Conservation (phyloP, 2,329 filamentous ascomycete genomes). For the Penicillium decumbens region DNA sequence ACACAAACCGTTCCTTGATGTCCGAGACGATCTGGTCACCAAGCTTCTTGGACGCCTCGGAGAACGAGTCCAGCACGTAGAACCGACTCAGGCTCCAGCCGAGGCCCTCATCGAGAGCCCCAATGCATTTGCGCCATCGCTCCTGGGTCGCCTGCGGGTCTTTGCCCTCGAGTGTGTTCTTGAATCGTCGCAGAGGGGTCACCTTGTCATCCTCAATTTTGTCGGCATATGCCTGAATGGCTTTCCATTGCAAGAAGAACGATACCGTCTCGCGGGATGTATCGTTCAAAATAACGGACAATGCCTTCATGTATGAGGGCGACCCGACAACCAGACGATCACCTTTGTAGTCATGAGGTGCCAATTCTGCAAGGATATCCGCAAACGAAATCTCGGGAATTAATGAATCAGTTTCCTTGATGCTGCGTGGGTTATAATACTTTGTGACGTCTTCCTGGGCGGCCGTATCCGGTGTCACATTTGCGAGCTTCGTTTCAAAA, state of each 20-base stretch:
- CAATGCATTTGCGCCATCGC: constrained; percentile 63
- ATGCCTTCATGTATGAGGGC: constrained; percentile 56
- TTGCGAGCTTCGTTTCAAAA: constrained; percentile 58
- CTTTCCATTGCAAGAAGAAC: constrained; percentile 62
- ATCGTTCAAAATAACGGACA: constrained; percentile 53
- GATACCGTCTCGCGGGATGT: constrained; percentile 55
- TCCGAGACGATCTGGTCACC: constrained; percentile 66
- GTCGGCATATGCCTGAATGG: constrained; percentile 51
- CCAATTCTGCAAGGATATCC: constrained; percentile 50
- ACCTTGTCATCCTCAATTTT: constrained; percentile 58
- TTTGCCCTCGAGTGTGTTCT: constrained; percentile 58
- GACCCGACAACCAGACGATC: constrained; percentile 56
- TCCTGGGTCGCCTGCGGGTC: constrained; percentile 60
- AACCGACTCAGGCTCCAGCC: constrained; percentile 68
- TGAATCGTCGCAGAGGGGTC: constrained; percentile 56
- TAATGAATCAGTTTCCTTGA: constrained; percentile 53
- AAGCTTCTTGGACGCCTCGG: constrained; percentile 60
- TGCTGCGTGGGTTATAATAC: constrained; percentile 61
- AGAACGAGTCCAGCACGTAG: constrained; percentile 65
- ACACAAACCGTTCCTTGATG: constrained; percentile 63
- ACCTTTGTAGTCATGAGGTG: constrained; percentile 49
- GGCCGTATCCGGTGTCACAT: constrained; percentile 54
- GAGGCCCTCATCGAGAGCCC: constrained; percentile 54
- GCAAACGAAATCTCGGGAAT: constrained; percentile 55
- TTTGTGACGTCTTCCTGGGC: constrained; percentile 60